A percentile compares a stretch with the other conserved stretches of the same genome.
Conservation (phyloP, 257 asterid genomes). For the Salvia splendens region DNA sequence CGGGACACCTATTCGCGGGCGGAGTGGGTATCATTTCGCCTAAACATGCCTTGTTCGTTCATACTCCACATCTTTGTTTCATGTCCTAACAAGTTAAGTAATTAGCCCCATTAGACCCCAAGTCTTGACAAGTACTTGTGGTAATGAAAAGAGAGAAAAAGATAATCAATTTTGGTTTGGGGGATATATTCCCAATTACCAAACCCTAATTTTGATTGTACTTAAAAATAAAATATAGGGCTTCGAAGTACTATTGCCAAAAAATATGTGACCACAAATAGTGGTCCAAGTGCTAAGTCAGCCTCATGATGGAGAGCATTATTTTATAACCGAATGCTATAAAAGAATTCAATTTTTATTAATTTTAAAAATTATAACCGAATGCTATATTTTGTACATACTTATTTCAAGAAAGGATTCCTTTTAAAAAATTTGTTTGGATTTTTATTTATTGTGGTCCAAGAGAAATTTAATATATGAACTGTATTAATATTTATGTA, state of each 20-base stretch:
- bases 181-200: not conserved
- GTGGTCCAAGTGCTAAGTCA: conserved; percentile 39
- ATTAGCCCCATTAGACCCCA: not conserved
- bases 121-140: not conserved
- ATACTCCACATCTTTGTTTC: not conserved
- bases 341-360: conserved; percentile 26
- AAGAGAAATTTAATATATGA: conserved; percentile 14
- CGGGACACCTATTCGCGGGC: too few species aligned
- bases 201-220: conserved; percentile 17
- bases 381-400: not conserved
- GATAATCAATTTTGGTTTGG: not conserved
- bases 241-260: conserved; percentile 10
- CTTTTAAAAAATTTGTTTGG: too few species aligned
- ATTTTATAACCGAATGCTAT: too few species aligned
- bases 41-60: not conserved
- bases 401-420: not conserved
- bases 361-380: not conserved
- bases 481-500: not conserved
- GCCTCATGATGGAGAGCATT: conserved; percentile 14
- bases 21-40: too few species aligned
- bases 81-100: not conserved
- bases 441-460: conserved; percentile 22
- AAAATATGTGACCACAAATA: conserved; percentile 30
- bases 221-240: conserved; percentile 14
- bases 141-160: conserved; percentile 11